Conservation (phyloP, 371 early-diverging fungal species). For the Capillidium rhysosporum region DNA sequence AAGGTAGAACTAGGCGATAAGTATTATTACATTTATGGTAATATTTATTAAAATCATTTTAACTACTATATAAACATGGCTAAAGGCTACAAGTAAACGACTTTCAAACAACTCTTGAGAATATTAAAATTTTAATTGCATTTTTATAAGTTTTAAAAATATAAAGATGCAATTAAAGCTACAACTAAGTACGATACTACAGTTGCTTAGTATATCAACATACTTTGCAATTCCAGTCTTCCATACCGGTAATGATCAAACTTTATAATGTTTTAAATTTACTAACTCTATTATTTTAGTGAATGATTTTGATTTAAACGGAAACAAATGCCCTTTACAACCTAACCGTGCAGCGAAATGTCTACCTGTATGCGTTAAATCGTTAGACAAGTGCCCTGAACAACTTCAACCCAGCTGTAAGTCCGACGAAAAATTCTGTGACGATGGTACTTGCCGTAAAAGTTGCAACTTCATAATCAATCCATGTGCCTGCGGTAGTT, state of each 20-base stretch:
- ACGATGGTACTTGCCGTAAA: slow-evolving; percentile 28
- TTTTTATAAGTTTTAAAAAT: too few relatives aligned
- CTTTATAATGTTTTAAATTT: too few relatives aligned
- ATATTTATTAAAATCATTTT: too few relatives aligned
- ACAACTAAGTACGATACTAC: too few relatives aligned
- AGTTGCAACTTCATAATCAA: slow-evolving; percentile 21
- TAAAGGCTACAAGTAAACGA: too few relatives aligned
- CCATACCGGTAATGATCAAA: not conserved
- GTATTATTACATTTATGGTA: too few relatives aligned
- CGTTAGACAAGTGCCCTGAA: slow-evolving; percentile 1
- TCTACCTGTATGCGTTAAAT: not conserved
- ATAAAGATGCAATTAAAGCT: too few relatives aligned
- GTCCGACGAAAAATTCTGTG: slow-evolving; percentile 21
- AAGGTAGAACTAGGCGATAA: too few relatives aligned
- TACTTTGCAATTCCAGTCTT: not conserved
- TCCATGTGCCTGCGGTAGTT: slow-evolving; percentile 14
- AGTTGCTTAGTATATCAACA: too few relatives aligned
- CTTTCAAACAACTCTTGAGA: too few relatives aligned
- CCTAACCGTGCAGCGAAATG: not conserved
- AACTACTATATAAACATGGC: too few relatives aligned
- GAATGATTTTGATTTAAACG: slow-evolving; percentile 3
- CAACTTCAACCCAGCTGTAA: slow-evolving; percentile 20
- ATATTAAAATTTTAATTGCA: too few relatives aligned
- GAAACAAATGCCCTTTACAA: slow-evolving; percentile 4
- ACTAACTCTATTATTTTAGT: not conserved